These are phyloP conservation scores for Mycena rosella DNA, from an alignment of 768 basidiomycete species.

Conservation along the genomic window DNA sequence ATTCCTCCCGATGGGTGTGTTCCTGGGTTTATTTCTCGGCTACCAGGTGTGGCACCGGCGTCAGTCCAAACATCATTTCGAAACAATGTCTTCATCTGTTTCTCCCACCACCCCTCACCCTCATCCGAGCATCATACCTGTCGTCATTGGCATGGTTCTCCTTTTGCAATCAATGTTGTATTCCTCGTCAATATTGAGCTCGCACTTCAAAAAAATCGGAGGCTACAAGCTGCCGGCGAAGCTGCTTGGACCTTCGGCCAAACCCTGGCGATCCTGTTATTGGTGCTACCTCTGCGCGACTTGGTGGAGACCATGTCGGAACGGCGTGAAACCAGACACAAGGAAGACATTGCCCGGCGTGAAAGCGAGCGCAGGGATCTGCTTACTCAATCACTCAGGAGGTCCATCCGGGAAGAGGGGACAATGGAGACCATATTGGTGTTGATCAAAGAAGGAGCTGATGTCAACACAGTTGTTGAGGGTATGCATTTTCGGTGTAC, in stretches of 20 bases:
- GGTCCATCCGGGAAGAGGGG: neutral
- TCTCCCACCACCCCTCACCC: neutral
- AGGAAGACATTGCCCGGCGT: no score
- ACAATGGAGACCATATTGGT: neutral
- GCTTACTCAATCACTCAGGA: no score
- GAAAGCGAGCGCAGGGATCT: no score
- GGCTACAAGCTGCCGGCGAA: constrained; percentile 2
- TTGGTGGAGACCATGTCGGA: no score
- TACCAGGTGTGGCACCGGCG: constrained; percentile 4
- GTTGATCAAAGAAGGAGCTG: neutral
- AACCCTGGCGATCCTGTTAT: constrained; percentile 16
- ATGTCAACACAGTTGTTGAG: no score
- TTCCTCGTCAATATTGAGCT: constrained; percentile 22
- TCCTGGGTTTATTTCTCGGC: neutral
- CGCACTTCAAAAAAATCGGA: no score
- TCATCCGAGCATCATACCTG: no score
- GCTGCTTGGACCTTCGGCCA: constrained; percentile 27
- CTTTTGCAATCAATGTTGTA: constrained; percentile 24
- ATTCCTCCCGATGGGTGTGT: no score
- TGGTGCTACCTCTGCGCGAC: constrained; percentile 19
- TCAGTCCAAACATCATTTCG: neutral
- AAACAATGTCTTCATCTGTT: no score
- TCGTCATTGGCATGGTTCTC: constrained; percentile 13
- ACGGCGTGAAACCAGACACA: no score
- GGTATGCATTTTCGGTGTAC: neutral